Evolutionary conservation across 441 rosid genomes (phyloP).

Genomic region (Rhodomyrtus psidioides): DNA sequence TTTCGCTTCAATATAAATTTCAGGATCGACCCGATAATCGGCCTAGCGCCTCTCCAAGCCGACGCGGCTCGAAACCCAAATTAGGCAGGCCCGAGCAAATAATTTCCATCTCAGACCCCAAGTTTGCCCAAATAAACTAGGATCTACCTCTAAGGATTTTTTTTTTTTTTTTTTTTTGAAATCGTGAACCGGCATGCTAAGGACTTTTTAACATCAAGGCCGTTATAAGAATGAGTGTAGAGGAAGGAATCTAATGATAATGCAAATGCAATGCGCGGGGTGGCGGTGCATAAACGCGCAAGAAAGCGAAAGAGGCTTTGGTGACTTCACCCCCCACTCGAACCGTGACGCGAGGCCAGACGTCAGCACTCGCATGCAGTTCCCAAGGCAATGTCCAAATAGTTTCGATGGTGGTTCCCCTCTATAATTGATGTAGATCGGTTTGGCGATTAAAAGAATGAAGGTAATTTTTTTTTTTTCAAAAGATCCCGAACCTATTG

Average conservation of each 20-base stretch:
- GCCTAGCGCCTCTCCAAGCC: accelerated
- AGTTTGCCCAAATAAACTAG: background rate
- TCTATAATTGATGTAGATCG: background rate
- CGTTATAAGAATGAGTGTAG: background rate
- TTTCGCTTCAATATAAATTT: background rate
- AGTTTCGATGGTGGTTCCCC: background rate
- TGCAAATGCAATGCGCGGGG: background rate
- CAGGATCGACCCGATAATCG: background rate
- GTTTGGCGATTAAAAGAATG: background rate
- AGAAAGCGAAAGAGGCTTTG: background rate
- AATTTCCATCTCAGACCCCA: background rate
- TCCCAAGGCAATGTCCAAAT: background rate
- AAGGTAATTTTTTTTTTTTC: too few relatives aligned
- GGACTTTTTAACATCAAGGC: too few relatives aligned
- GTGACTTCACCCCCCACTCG: background rate
- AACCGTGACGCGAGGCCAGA: background rate
- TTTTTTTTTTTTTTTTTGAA: background rate
- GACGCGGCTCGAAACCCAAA: accelerated
- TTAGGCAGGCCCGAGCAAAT: background rate
- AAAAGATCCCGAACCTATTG: too few relatives aligned
- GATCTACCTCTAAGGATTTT: too few relatives aligned
- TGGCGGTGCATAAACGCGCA: background rate
- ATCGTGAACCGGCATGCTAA: background rate
- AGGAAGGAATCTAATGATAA: background rate
- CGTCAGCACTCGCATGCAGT: background rate